These are phyloP conservation scores for Backusella australiensis DNA, from an alignment of 192 early-diverging fungal genomes.

Conservation along the genomic window DNA sequence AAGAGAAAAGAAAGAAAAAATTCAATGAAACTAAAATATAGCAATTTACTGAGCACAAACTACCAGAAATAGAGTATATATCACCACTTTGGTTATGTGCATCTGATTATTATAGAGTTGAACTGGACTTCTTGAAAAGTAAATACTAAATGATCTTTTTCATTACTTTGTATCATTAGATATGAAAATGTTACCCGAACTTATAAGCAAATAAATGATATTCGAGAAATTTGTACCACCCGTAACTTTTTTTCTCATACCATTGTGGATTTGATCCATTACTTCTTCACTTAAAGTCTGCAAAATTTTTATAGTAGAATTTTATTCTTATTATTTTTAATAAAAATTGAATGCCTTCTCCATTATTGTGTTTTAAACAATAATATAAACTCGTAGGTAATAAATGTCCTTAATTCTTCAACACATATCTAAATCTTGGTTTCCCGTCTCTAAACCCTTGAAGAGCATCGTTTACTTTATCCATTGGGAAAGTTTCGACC, in stretches of 20 bases:
- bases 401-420: slow-evolving; percentile 49
- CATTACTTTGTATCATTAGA: neutral
- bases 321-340: too few species aligned
- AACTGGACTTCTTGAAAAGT: neutral
- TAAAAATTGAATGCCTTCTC: neutral
- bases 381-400: too few species aligned
- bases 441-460: slow-evolving; percentile 58
- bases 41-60: neutral
- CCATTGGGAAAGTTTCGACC: slow-evolving; percentile 58
- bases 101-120: neutral
- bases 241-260: neutral
- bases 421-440: slow-evolving; percentile 69
- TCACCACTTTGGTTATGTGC: neutral
- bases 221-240: neutral
- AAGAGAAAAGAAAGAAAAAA: neutral
- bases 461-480: slow-evolving; percentile 60
- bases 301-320: too few species aligned
- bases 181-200: neutral
- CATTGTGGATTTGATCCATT: neutral
- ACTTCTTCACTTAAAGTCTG: neutral
- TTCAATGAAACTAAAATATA: neutral
- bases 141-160: neutral
- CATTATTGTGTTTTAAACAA: slow-evolving; percentile 14
- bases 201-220: neutral
- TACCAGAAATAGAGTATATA: neutral